A percentile compares a stretch with the other conserved stretches of the same genome.
These are phyloP conservation scores for Cercophora newfieldiana DNA, from an alignment of 495 filamentous ascomycete species.

Conservation along the genomic window DNA sequence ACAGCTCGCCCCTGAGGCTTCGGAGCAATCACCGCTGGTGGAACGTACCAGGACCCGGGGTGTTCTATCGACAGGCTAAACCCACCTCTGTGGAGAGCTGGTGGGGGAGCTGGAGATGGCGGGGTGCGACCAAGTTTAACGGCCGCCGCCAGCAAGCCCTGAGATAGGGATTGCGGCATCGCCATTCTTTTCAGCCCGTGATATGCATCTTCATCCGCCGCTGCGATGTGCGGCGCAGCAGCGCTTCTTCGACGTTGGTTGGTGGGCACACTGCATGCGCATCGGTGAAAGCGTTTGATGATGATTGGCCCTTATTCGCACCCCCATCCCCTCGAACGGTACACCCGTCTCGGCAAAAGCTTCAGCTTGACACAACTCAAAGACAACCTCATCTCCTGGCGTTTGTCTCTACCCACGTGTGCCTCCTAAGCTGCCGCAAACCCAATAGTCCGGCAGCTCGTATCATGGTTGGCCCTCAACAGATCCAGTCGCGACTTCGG, in stretches of 20 bases:
- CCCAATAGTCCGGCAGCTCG: neutral
- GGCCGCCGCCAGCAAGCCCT: neutral
- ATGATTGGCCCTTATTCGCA: neutral
- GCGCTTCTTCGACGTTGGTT: neutral
- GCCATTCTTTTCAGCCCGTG: neutral
- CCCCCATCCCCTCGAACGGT: neutral
- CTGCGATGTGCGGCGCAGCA: neutral
- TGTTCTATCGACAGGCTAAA: neutral
- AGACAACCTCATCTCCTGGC: neutral
- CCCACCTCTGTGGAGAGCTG: neutral
- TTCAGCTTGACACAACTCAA: neutral
- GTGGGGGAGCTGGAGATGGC: neutral
- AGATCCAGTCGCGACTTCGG: neutral
- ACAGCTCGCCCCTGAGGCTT: neutral
- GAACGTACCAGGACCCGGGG: neutral
- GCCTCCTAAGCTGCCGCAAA: neutral
- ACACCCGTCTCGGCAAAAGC: neutral
- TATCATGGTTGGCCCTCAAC: neutral
- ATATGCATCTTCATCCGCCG: neutral
- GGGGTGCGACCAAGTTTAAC: neutral
- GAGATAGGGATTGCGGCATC: neutral
- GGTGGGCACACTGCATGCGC: neutral
- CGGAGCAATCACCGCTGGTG: neutral
- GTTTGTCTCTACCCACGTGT: neutral
- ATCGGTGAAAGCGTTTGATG: neutral